Base-by-base conservation (phyloP, 257 asterid species). In the Petunia secreta region DNA sequence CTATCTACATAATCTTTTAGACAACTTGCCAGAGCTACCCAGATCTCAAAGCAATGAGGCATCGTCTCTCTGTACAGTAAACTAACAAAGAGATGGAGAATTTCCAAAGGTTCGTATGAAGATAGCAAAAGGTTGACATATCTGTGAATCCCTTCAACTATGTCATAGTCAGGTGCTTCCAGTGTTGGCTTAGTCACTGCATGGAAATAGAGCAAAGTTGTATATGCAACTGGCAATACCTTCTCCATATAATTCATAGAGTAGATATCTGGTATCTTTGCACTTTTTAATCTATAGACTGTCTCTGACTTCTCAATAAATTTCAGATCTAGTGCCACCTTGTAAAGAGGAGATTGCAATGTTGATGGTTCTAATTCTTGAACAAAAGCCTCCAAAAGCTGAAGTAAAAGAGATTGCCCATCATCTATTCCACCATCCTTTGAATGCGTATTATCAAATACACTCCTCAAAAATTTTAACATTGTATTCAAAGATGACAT, bases 331-430 rank as follows among this genome's bases (percentile, higher is more conserved):
- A 87, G 46, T 71, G 75, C 69, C 88, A 90, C 85, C 86, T 89
- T 88, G 91, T 91, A 93, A 37, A 91, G 93, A 86, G 91, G 93
- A 80, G 94, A 91, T 82, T 81, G 89, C 77, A 93, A 81, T 82
- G 88, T 82, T 66, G 90, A 86, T 58, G 94, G 87, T 79, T 90
- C 92, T 89, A 93, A 75, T 79, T 81, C 91, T 89, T 85, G 89
- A 50, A 84, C 75, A 39, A 82, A 94, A 88, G 85, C 85, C 85
- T 85, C 87, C 69, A 93, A 78, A 84, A 91, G 87, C 77, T 82
- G 78, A 79, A 91, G 91, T 87, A 91, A 83, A 39, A 82, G 79
- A 52, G 60, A 75, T 36, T 81, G 79, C 63, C 81, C 77, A 81
- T 78, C 82, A 82, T 69, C 54, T 77, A 58, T 78, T 60, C 77